Base-by-base conservation (phyloP, 2,329 filamentous ascomycete genomes). In the Fusarium nygamai region DNA sequence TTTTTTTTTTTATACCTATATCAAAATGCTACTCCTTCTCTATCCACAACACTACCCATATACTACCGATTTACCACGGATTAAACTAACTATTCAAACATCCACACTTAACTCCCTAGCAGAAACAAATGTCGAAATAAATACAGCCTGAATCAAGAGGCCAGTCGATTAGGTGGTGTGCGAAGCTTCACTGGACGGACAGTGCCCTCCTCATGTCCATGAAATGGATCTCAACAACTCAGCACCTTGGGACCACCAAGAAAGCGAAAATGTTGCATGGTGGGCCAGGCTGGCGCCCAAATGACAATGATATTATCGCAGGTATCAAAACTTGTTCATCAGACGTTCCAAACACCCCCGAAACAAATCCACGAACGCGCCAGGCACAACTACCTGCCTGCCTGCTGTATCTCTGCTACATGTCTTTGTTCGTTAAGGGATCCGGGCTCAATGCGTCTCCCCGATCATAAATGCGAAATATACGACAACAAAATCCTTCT, bases 261-360 rank as follows among this genome's bases (percentile, higher is more conserved):
- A 29, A 69, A 43, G 29, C 27, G 16, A 19, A 31, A 16, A 43
- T 44, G 46, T 70, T 54, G 27, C 38, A 56, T 53, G 44, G 24
- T 16, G 29, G 50, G 58, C 48, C 24, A 54, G 8, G 29, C 38
- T 33, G 20, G 63, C 57, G 48, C 67, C 64, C 48, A 33, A 69
- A 61, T 67, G 51, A 64, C 53, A 72, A 69, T 78, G 57, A 73
- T 71, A 78, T 78, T 78, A 78, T 76, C 54, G 75, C 70, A 78
- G 75, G 74, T 77, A 78, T 78, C 75, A 75, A 78, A 71, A 71
- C 68, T 75, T 63, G 27, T 65, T 76, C 75, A 60, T 78, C 62
- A 77, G 64, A 50, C 67, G 58, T 75, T 33, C 54, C 69, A 73
- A 73, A 51, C 50, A 71, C 43, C 22, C 71, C 67, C 41, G 57